Conservation (phyloP, 192 early-diverging fungal genomes). For the Oehlia diaphana region DNA sequence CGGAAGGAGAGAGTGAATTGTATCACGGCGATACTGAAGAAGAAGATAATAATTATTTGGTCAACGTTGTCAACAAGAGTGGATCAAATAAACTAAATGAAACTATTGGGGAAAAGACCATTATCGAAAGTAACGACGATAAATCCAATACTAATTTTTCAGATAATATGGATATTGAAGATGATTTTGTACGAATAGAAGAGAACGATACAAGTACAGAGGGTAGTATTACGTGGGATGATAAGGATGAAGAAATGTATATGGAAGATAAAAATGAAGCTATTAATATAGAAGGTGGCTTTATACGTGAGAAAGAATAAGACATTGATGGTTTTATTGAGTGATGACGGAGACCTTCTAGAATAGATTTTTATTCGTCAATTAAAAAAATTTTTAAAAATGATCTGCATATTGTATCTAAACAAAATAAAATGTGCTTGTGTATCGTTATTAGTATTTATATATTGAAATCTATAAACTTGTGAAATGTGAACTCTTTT, state of each 20-base stretch:
- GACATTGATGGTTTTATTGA: too few relatives aligned
- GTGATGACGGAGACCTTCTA: too few relatives aligned
- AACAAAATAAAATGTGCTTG: too few relatives aligned
- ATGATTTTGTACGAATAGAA: constrained; percentile 28
- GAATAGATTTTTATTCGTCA: too few relatives aligned
- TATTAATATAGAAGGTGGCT: not conserved
- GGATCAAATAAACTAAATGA: not conserved
- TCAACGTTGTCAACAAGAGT: not conserved
- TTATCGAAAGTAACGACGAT: not conserved
- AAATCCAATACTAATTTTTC: not conserved
- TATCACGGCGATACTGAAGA: constrained; percentile 26
- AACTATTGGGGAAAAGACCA: constrained; percentile 1
- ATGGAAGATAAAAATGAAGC: not conserved
- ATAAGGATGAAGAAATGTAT: not conserved
- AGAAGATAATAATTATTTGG: constrained; percentile 25
- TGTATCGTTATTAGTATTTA: too few relatives aligned
- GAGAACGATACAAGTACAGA: not conserved
- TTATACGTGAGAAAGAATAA: not conserved
- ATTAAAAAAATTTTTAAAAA: too few relatives aligned
- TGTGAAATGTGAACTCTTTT: too few relatives aligned
- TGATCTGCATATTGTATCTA: too few relatives aligned
- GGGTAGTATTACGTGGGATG: not conserved
- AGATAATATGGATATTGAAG: not conserved
- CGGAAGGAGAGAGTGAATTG: constrained; percentile 10
- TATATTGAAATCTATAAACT: too few relatives aligned